Base-by-base conservation (phyloP, 1,284 basidiomycete genomes). In the Apiotrichum gracile region DNA sequence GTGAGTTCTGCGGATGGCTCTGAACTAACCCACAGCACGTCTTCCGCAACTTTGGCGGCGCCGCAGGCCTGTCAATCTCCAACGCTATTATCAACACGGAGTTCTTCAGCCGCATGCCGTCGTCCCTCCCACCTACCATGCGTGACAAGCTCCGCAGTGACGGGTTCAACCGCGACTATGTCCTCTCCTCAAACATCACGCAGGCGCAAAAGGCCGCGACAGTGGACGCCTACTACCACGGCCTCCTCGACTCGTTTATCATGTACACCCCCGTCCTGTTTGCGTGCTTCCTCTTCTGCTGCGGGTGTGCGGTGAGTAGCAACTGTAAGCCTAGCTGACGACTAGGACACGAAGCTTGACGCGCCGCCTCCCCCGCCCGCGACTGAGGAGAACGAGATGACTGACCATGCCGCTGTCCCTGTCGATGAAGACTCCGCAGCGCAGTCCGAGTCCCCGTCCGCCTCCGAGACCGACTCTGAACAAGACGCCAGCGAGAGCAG, bases 41-140 rank as follows among this genome's bases (percentile, higher is more conserved):
- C 14, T 52, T 52, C 42, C 49, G 54, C 31, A 49, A 41, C 12
- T 31, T 34, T 8, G 65, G 65, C n/a, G 65, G 65, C 5, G 63
- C 61, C 0, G 53, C 61, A 1, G 65, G 63, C 16, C 58, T 67
- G 2, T 63, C 65, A 0, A 35, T 65, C 16, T 54, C 60, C 5
- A 66, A 59, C 39, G 55, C 57, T 6, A 49, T 64, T 17, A 40
- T 66, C 25, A 63, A 64, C 44, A 56, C 58, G 25, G 41, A 60
- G 19, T 66, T 64, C 44, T 24, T 38, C 16, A 16, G 40, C 13
- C 35, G 52, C 21, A 49, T 64, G 4, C 64, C 64, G 3, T 7
- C 38, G 10, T 21, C 22, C 29, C 39, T 64, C 3, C 37, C 61
- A 3, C 9, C 38, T 4, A 19, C 31, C 21, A n/a, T 38, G 14